Evolutionary conservation across 352 stramenopile species (phyloP).

Genomic region (Phytophthora capsici): DNA sequence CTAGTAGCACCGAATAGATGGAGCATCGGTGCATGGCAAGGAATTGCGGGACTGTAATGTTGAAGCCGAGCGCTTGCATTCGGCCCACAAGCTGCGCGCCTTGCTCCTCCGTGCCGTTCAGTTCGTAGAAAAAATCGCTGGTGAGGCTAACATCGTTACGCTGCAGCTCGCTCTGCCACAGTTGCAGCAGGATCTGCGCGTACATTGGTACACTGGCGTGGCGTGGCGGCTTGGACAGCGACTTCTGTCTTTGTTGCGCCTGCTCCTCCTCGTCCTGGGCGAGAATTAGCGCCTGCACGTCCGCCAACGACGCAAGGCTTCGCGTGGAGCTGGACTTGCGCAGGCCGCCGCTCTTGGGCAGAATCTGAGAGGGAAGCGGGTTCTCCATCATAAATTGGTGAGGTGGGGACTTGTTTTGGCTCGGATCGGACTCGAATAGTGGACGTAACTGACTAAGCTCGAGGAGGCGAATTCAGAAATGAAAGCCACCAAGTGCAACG

Average conservation of each 20-base stretch:
- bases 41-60: slow-evolving; percentile 69
- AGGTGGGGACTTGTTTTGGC: background rate
- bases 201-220: slow-evolving; percentile 73
- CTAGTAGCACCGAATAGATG: slow-evolving; percentile 73
- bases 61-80: slow-evolving; percentile 73
- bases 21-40: slow-evolving; percentile 68
- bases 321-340: slow-evolving; percentile 68
- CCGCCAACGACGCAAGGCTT: slow-evolving; percentile 46
- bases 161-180: slow-evolving; percentile 72
- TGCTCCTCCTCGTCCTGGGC: slow-evolving; percentile 58
- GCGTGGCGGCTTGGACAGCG: slow-evolving; percentile 65
- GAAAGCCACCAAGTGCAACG: slow-evolving; percentile 37
- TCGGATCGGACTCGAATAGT: slow-evolving; percentile 1
- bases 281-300: slow-evolving; percentile 50
- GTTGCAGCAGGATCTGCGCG: slow-evolving; percentile 64
- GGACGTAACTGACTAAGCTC: slow-evolving; percentile 3
- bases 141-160: slow-evolving; percentile 64
- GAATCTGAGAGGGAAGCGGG: slow-evolving; percentile 32
- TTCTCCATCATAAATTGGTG: slow-evolving; percentile 41
- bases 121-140: slow-evolving; percentile 73
- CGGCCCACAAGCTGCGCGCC: slow-evolving; percentile 59
- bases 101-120: slow-evolving; percentile 65
- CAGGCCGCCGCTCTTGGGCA: slow-evolving; percentile 39
- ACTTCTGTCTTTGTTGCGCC: slow-evolving; percentile 41
- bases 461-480: slow-evolving; percentile 35